These are phyloP conservation scores for Agrocybe chaxingu DNA, from an alignment of 768 basidiomycete genomes.

Conservation along the genomic window DNA sequence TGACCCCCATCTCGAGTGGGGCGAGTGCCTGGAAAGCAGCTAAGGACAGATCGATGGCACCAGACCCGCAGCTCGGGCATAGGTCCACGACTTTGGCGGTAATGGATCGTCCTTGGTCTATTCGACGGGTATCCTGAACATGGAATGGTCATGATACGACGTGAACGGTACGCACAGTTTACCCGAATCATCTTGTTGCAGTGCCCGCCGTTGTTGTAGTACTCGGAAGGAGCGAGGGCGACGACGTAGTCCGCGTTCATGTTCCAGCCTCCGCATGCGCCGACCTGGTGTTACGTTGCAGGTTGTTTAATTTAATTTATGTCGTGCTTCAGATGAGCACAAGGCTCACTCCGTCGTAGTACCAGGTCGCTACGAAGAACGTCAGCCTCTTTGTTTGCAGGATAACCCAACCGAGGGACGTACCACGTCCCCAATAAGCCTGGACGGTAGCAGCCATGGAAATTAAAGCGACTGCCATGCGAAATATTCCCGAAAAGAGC, in stretches of 20 bases:
- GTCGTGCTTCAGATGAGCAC: background rate
- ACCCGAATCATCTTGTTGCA: slow-evolving; percentile 17
- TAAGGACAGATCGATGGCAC: slow-evolving; percentile 24
- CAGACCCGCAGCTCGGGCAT: slow-evolving; percentile 25
- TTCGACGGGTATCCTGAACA: background rate
- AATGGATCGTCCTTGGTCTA: slow-evolving; percentile 23
- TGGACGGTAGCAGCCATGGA: too few species aligned
- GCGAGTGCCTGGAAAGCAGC: slow-evolving; percentile 26
- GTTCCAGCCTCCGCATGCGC: slow-evolving; percentile 18
- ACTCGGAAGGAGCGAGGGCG: slow-evolving; percentile 17
- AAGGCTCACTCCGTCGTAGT: slow-evolving; percentile 14
- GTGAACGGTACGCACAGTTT: slow-evolving; percentile 13
- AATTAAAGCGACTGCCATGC: too few species aligned
- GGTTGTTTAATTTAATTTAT: background rate
- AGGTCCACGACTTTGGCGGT: slow-evolving; percentile 24
- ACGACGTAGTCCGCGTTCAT: slow-evolving; percentile 19
- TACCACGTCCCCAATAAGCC: too few species aligned
- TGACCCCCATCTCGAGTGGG: slow-evolving; percentile 18
- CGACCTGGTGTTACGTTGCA: slow-evolving; percentile 9
- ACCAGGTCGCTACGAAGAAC: slow-evolving; percentile 15
- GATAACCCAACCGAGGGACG: too few species aligned
- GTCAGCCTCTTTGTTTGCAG: background rate
- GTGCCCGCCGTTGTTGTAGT: slow-evolving; percentile 10
- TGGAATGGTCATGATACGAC: background rate
- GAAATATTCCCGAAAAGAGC: too few species aligned